Evolutionary conservation across 2,329 filamentous ascomycete species (phyloP), one percentile per base, ranked within the genome.

Genomic region (Apiospora rasikravindrae): DNA sequence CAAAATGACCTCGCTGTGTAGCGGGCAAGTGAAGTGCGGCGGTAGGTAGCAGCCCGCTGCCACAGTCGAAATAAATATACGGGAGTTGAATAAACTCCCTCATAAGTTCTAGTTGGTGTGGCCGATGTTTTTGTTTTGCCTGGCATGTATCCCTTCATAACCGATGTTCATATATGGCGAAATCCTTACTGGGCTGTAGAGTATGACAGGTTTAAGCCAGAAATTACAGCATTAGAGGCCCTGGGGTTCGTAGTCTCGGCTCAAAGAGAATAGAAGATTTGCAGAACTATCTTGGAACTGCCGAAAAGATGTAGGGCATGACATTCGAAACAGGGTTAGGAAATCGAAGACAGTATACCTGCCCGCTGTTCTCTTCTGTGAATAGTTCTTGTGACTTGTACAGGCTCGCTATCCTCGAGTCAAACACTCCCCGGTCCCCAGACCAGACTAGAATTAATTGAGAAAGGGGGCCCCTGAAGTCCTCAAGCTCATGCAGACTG

Each of bases 1-100:
- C 76, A 77, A 77, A 78, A 79, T 44, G 71, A 74, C 71, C 73
- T 40, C 19, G 57, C 19, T 64, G 57, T 64, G 33, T 64, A 6
- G 29, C 37, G 57, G 57, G 33, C 47, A 73, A 71, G 74, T 71
- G 73, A 13, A 77, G 74, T 72, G 19, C 22, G 22, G 45, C 45
- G 7, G 45, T 8, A n/a, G 45, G 45, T n/a, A 49, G 73, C 77
- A 72, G 71, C 76, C 75, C 68, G 71, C 74, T 74, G 73, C 71
- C 73, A 70, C 70, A 75, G 71, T 73, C 73, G 72, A 73, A 75
- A 73, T 72, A 75, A 70, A 74, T 71, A 71, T n/a, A 37, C 57
- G 22, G 16, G 57, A 24, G 57, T 40, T n/a, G 10, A 64, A 6
- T 40, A 33, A n/a, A 64, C 57, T 40, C 33, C 37, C 19, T 64